Evolutionary conservation across 2,329 filamentous ascomycete species (phyloP).

Genomic region (Orbilia brochopaga): DNA sequence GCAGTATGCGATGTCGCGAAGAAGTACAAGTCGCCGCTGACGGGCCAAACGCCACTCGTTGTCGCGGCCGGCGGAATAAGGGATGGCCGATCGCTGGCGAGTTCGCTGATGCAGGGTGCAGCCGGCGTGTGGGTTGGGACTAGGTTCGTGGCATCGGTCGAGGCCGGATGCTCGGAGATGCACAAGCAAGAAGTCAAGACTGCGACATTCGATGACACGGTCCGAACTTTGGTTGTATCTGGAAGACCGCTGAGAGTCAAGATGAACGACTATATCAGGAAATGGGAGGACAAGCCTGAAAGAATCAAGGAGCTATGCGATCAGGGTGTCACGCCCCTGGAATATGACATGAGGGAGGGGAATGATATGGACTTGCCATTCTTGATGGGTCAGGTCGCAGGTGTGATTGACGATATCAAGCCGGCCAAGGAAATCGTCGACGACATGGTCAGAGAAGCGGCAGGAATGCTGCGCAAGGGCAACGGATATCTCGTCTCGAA

Average conservation of each 20-base stretch:
- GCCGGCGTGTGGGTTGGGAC: conserved; percentile 93
- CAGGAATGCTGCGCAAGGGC: conserved; percentile 64
- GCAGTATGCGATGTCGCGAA: conserved; percentile 82
- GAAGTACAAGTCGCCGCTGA: conserved; percentile 73
- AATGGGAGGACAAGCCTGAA: conserved; percentile 78
- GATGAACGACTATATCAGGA: conserved; percentile 80
- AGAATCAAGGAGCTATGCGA: conserved; percentile 78
- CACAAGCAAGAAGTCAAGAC: conserved; percentile 84
- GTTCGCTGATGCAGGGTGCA: conserved; percentile 84
- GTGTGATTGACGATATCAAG: conserved; percentile 75
- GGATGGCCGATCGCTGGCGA: conserved; percentile 80
- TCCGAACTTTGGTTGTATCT: conserved; percentile 79
- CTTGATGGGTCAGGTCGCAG: conserved; percentile 92
- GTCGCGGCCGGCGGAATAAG: conserved; percentile 88
- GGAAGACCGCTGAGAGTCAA: conserved; percentile 81
- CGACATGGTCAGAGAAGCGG: conserved; percentile 83
- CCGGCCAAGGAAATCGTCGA: conserved; percentile 83
- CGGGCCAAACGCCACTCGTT: conserved; percentile 74
- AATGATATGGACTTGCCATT: conserved; percentile 84
- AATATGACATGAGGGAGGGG: conserved; percentile 80
- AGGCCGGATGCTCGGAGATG: conserved; percentile 78
- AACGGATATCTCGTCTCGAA: conserved; percentile 44
- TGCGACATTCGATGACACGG: conserved; percentile 79
- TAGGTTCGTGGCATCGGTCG: conserved; percentile 80
- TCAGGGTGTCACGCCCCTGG: conserved; percentile 77